Base-by-base conservation (phyloP, 352 stramenopile genomes). In the Peronospora belbahrii region DNA sequence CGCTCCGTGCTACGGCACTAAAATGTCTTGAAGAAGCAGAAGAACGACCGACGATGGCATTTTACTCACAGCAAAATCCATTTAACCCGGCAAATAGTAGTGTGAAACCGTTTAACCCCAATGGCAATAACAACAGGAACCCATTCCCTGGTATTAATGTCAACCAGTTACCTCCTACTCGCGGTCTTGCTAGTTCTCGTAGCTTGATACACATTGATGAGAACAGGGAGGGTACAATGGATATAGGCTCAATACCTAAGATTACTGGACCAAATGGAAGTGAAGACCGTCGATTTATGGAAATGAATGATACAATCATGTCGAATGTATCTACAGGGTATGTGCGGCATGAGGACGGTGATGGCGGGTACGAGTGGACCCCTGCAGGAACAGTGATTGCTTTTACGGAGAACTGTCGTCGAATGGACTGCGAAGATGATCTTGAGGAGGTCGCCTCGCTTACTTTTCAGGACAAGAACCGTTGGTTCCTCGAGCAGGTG, bases 401-500 rank as follows among this genome's bases (percentile, higher is more conserved):
- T 15, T 66, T 75, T 11, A 54, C 46, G 0, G 59, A 80, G 32
- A 67, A 53, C 9, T 64, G 42, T 32, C 70, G 72, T 5, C 72
- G 78, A 11, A 70, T 85, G 32, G 65, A 85, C n/a, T 86, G 70
- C 36, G 76, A 88, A 1, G 76, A 90, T 49, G 75, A 91, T 37
- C 61, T 91, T n/a, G 80, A 91, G 57, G 80, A 88, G 56, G 88
- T 91, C 51, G 77, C 77, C 0, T 80, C 80, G 40, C 56, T 89
- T 7, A 88, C 80, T 30, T 89, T 89, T 48, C 64, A 82, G 25
- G 77, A 88, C 34, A 91, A 91, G 69, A 88, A 86, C 34, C 70
- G 70, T 19, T 91, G 80, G 80, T 91, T 91, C 40, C 48, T 91
- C 9, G 62, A 72, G 40, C 67, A 91, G 60, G 74, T 88, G 27